phyloP scores from a whole-genome alignment of 306 rosid genomes.

The Aeschynomene evenia region DNA sequence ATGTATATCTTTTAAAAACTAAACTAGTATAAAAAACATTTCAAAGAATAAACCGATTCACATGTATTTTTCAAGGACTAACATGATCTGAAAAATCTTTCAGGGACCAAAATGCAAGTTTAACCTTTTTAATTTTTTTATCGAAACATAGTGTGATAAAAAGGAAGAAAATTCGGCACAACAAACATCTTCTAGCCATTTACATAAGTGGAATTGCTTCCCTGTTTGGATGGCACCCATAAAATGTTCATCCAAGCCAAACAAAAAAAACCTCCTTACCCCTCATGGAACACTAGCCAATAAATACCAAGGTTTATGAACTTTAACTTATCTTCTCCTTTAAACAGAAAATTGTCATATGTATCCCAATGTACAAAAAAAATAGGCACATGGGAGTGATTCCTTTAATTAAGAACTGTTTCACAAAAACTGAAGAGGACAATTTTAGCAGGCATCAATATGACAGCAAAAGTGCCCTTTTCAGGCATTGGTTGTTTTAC shows the following conservation, averaged over 20 bases:
- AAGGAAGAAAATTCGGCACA: background rate
- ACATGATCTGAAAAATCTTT: too few species aligned
- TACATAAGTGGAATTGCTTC: slow-evolving; percentile 15
- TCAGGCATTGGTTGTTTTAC: slow-evolving; percentile 43
- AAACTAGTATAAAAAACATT: too few species aligned
- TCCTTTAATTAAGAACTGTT: slow-evolving; percentile 1
- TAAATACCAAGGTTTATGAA: slow-evolving; percentile 14
- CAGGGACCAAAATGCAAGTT: too few species aligned
- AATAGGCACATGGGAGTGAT: slow-evolving; percentile 9
- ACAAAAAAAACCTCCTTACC: slow-evolving; percentile 10
- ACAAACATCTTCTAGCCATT: background rate
- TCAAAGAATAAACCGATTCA: too few species aligned
- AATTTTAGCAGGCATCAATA: slow-evolving; percentile 24
- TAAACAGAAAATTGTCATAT: slow-evolving; percentile 1
- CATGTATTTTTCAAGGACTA: too few species aligned
- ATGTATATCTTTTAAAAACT: too few species aligned
- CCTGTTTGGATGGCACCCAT: background rate
- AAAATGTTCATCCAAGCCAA: background rate
- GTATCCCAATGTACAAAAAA: background rate
- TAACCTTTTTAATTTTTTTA: too few species aligned
- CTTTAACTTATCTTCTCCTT: background rate
- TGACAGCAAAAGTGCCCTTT: background rate
- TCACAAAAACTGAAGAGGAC: slow-evolving; percentile 6
- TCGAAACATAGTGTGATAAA: background rate
- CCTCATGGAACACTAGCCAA: slow-evolving; percentile 15